Conservation (phyloP, 164 flowering plant species). For the Aristolochia contorta region DNA sequence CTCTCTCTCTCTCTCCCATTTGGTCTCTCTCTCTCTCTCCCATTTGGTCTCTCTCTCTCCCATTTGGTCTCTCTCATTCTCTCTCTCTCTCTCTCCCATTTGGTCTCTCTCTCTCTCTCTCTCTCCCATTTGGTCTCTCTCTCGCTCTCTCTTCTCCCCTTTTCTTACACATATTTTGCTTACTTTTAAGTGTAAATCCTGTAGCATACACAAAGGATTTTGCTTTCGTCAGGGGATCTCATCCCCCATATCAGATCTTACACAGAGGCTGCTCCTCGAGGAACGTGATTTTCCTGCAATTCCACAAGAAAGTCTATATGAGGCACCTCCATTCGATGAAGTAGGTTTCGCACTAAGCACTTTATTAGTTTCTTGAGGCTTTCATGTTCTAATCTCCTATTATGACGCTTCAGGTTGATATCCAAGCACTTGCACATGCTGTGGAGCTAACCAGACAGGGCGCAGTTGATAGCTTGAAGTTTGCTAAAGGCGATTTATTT, state of each 20-base stretch:
- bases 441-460: slow-evolving; percentile 97
- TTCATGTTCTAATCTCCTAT: not conserved
- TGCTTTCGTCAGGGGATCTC: slow-evolving; percentile 75
- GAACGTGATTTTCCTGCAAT: slow-evolving; percentile 78
- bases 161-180: not conserved
- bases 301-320: slow-evolving; percentile 62
- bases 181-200: slow-evolving; percentile 2
- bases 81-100: not conserved
- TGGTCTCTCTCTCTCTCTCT: not conserved
- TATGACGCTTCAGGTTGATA: slow-evolving; percentile 57
- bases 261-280: slow-evolving; percentile 81
- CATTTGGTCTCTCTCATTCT: not conserved
- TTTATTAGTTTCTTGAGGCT: not conserved
- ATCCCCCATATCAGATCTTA: slow-evolving; percentile 90
- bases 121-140: not conserved
- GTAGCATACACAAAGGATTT: slow-evolving; percentile 87
- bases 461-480: slow-evolving; percentile 86
- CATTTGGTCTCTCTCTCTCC: too few relatives aligned
- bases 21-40: not conserved
- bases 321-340: slow-evolving; percentile 97
- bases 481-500: slow-evolving; percentile 77
- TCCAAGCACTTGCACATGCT: slow-evolving; percentile 99
- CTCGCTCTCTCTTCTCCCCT: too few relatives aligned
- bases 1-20: not conserved
- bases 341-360: slow-evolving; percentile 23